Conservation (phyloP, 2,329 filamentous ascomycete genomes). For the Claviceps fusiformis region DNA sequence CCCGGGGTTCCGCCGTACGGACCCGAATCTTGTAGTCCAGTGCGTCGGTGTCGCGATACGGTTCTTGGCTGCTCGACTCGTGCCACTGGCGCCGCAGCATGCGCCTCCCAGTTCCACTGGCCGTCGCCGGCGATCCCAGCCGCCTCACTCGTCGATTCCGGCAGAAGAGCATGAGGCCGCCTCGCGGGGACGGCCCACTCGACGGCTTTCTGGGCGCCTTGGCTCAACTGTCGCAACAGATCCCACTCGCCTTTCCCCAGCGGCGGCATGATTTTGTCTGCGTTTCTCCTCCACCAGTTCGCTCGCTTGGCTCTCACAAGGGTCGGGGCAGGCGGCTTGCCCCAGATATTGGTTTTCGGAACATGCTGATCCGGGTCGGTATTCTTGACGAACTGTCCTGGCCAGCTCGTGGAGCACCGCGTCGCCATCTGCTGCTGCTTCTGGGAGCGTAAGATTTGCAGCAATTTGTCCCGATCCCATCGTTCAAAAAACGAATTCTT, state of each 20-base stretch:
- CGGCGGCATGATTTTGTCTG: conserved; percentile 39
- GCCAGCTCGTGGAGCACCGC: conserved; percentile 14
- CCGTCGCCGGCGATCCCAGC: neutral
- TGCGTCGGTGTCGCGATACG: conserved; percentile 19
- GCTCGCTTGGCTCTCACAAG: conserved; percentile 28
- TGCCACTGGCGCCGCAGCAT: conserved; percentile 25
- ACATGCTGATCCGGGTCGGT: conserved; percentile 23
- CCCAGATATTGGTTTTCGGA: conserved; percentile 35
- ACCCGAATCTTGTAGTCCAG: conserved; percentile 22
- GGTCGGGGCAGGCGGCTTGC: conserved; percentile 26
- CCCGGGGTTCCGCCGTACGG: conserved; percentile 23
- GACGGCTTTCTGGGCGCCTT: conserved; percentile 22
- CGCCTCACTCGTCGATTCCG: neutral
- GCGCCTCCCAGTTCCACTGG: conserved; percentile 29
- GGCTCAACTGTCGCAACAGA: conserved; percentile 31
- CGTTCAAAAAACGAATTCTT: conserved; percentile 27
- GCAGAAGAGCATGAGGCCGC: conserved; percentile 11
- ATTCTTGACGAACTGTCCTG: conserved; percentile 11
- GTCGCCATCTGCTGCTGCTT: conserved; percentile 15
- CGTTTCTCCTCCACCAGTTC: conserved; percentile 32
- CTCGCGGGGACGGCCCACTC: conserved; percentile 25
- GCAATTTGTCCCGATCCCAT: conserved; percentile 35
- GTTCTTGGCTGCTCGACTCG: conserved; percentile 24
- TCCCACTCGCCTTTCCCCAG: conserved; percentile 42
- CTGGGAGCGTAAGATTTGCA: conserved; percentile 29